Base-by-base conservation (phyloP, 345 rosid genomes). In the Euphorbia lathyris region DNA sequence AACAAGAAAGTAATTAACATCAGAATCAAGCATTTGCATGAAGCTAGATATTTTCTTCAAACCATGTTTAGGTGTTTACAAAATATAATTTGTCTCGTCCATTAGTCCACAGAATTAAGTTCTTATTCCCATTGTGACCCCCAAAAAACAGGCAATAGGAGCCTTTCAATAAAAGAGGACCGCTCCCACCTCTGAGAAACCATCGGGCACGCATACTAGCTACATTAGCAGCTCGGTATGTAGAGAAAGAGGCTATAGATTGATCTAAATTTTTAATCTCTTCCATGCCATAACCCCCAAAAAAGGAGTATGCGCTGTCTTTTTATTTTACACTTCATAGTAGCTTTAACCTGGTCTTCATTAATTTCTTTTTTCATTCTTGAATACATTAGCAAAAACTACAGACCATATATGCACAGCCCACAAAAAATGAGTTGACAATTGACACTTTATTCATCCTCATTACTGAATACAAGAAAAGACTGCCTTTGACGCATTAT, bases 1-100 rank as follows among this genome's bases (percentile, higher is more conserved):
- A 76, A 79, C 52, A 60, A 61, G 20, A 7, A 62, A 22, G 42
- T 51, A 64, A 14, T 45, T 43, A 51, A 74, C 66, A 80, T 74
- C 53, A 76, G 66, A 4, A 56, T 27, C 65, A 47, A 17, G 6
- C 65, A 58, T 20, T 36, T 36, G 36, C 22, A 27, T 3, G 22
- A 59, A 30, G 23, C 20, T 16, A 59, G 27, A 27, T 8, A 29
- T 29, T 23, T 36, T 60, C 14, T 34, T 36, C 65, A 32, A 60
- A 34, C 23, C 38, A 17, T 1, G 38, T 59, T 19, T 9, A 23
- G 16, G 58, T 23, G 29, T 11, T 7, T 16, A 13, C 17, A 20
- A 19, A 4, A 19, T 51, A 19, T 51, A 19, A 19, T 20, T 19
- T 26, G 61, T 10, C 29, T 55, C 17, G 25, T 26, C 0, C 29